phyloP scores from a whole-genome alignment of 495 filamentous ascomycete genomes.

The Penicillium silybi region DNA sequence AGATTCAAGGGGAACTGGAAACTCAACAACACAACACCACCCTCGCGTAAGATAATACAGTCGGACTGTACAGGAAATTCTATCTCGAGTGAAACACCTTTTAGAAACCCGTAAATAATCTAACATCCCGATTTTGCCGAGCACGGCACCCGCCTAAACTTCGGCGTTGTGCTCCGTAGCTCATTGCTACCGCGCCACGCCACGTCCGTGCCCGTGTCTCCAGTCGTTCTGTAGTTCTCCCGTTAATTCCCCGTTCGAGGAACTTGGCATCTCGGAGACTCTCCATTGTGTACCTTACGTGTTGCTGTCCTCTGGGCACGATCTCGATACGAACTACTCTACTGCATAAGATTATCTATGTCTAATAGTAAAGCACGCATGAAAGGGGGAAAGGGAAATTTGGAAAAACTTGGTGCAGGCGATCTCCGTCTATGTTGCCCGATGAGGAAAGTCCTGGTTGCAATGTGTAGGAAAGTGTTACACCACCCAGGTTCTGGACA shows the following conservation, averaged over 20 bases:
- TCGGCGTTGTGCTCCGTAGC: conserved; percentile 12
- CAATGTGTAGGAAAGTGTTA: neutral
- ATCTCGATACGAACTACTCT: neutral
- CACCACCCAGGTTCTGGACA: no score
- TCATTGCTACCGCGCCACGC: conserved; percentile 3
- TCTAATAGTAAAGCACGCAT: neutral
- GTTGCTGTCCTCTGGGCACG: neutral
- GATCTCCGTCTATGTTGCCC: conserved; percentile 7
- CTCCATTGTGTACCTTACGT: neutral
- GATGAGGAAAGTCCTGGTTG: conserved; percentile 8
- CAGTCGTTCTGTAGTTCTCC: conserved; percentile 4
- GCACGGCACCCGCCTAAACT: conserved; percentile 11
- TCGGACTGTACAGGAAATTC: neutral
- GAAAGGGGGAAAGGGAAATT: neutral
- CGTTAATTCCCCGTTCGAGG: conserved; percentile 13
- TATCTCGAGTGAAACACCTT: neutral
- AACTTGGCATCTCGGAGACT: neutral
- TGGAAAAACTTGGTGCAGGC: neutral
- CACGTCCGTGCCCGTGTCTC: neutral
- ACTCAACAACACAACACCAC: neutral
- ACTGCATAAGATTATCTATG: neutral
- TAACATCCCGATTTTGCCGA: neutral
- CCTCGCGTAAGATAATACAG: neutral
- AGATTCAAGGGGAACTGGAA: neutral
- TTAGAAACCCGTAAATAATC: neutral